Evolutionary conservation across 805 yeast genomes (phyloP).

Genomic region (Yarrowia hollandica): DNA sequence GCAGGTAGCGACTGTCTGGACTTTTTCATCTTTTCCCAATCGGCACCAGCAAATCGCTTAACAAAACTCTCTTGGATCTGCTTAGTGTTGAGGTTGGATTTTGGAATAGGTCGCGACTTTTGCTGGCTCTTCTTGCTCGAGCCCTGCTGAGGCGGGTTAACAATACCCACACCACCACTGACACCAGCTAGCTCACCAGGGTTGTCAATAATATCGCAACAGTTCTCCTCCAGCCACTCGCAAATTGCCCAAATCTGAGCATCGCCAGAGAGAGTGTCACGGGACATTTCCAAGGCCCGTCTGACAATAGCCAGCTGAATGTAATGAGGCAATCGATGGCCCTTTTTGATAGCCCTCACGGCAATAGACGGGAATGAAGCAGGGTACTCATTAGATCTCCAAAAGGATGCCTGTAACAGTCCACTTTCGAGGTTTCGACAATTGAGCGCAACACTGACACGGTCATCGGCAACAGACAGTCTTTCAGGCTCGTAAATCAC

Average conservation of each 20-base stretch:
- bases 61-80: not conserved
- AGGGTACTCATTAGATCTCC: conserved; percentile 61
- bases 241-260: conserved; percentile 65
- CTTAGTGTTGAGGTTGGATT: not conserved
- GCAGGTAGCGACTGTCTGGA: conserved; percentile 73
- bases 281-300: conserved; percentile 39
- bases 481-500: conserved; percentile 56
- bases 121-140: conserved; percentile 21
- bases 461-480: conserved; percentile 33
- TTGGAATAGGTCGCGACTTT: not conserved
- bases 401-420: conserved; percentile 40
- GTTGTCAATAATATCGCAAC: conserved; percentile 56
- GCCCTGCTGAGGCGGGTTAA: not conserved
- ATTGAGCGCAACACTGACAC: not conserved
- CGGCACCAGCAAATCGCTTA: not conserved
- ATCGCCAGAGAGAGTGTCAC: conserved; percentile 56
- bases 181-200: conserved; percentile 68
- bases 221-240: conserved; percentile 75
- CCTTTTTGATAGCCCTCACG: conserved; percentile 45
- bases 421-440: conserved; percentile 3
- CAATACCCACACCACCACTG: conserved; percentile 36
- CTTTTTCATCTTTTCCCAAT: conserved; percentile 41
- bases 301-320: conserved; percentile 42
- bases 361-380: conserved; percentile 67
- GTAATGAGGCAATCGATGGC: conserved; percentile 38